A percentile compares a stretch with the other conserved stretches of the same genome.
phyloP scores from a whole-genome alignment of 1,139 yeast genomes.

The Yamadazyma dendronema region DNA sequence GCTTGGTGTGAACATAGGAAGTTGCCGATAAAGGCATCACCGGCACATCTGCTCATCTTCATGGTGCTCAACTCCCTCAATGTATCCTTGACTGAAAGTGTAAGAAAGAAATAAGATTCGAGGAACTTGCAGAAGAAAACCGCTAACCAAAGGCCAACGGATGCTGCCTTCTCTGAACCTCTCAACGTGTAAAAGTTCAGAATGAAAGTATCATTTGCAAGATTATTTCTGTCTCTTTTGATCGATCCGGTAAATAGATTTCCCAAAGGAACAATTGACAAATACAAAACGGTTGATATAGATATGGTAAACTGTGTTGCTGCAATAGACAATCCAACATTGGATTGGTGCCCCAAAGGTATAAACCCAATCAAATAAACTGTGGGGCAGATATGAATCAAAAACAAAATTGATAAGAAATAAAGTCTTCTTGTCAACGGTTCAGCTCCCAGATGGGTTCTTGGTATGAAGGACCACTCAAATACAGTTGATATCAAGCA shows the following conservation, averaged over 20 bases:
- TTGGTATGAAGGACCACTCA: constrained; percentile 51
- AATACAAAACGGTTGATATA: constrained; percentile 38
- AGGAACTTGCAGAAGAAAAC: constrained; percentile 46
- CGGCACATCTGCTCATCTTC: constrained; percentile 39
- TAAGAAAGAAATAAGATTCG: constrained; percentile 52
- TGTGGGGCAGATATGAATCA: constrained; percentile 39
- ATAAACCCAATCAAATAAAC: constrained; percentile 32
- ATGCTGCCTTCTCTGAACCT: constrained; percentile 40
- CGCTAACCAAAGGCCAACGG: constrained; percentile 46
- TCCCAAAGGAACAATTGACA: constrained; percentile 47
- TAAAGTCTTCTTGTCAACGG: constrained; percentile 37
- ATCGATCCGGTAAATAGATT: constrained; percentile 30
- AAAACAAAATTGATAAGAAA: constrained; percentile 27
- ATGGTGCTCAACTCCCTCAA: constrained; percentile 46
- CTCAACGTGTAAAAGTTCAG: constrained; percentile 33
- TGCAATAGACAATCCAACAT: constrained; percentile 35
- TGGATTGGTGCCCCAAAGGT: constrained; percentile 25
- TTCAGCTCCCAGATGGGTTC: constrained; percentile 55
- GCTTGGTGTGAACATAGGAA: constrained; percentile 42
- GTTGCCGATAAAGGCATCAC: constrained; percentile 44
- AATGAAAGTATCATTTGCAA: constrained; percentile 37
- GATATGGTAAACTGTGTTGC: constrained; percentile 46
- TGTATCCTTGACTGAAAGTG: constrained; percentile 48
- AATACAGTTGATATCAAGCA: constrained; percentile 41
- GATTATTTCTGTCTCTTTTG: constrained; percentile 22